Evolutionary conservation across 116 monocot species (phyloP), one percentile per base, ranked within the genome.

Genomic region (Cymodocea nodosa): DNA sequence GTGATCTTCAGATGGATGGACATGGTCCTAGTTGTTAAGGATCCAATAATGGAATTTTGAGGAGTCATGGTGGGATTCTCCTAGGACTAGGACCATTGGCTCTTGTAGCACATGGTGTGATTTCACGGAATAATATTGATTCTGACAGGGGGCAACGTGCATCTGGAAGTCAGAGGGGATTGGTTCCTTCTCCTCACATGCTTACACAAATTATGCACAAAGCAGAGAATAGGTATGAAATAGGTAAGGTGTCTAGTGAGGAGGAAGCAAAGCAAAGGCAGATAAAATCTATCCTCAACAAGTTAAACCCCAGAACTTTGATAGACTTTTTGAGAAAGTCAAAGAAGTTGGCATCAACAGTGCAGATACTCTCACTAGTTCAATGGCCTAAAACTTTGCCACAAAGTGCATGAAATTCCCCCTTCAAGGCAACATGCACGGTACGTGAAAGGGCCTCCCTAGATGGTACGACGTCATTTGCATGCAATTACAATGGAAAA

Each of bases 281-380:
- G 44, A 55, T 95, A 51, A 95, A 90, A 69, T 77, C 54, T 10
- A 90, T 95, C 48, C 76, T 95, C 12, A 95, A 95, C 60, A 95
- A 95, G 62, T 70, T 95, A 40, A 95, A n/a, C 87, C 90, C 49
- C 86, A 90, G 63, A 95, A 90, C 66, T 90, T 90, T 80, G 87
- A 90, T 5, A 84, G 81, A 63, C 71, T 95, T 23, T 87, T 87
- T 81, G 70, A 62, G 15, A 81, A 95, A 77, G 90, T 89, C 13
- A 87, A 85, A 63, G 79, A 78, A 36, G 90, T 90, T 40, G 85
- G 83, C 44, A 87, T 95, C 54, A 83, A 90, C 40, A 90, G 67
- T 70, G 62, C 66, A 16, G 52, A 0, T 15, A 95, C 95, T 64
- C 85, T 95, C 35, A 67, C n/a, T 56, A 87, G 85, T 57, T n/a